Evolutionary conservation across 768 basidiomycete species (phyloP), one percentile per base, ranked within the genome.

Genomic region (Zangia roseola): DNA sequence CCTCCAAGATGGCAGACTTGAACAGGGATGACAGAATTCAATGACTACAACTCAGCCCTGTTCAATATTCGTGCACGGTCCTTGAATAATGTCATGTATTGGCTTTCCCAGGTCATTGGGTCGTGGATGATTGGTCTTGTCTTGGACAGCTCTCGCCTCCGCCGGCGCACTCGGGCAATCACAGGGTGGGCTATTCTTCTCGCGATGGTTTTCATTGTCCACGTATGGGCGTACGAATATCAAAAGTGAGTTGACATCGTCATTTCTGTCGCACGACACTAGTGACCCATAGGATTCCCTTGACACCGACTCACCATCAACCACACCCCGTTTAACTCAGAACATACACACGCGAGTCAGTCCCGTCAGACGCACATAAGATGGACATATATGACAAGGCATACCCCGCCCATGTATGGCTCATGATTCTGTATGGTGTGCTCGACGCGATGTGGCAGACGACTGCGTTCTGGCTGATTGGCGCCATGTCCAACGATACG

Each of bases 371-470:
- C 28, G 54, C 72, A 1, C 52, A 64, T 20, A 77, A 78, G 53
- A 78, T 87, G 62, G 86, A 88, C 59, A 80, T 87, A 40, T 70
- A 60, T 19, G 47, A 59, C 43, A 2, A 38, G 9, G 35, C 25
- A 1, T 62, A 44, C 35, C 59, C 57, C 16, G 53, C 50, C 17
- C 75, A 75, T 42, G 65, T 85, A 16, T 75, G 75, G 66, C 69
- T 91, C 10, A 88, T 83, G 67, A 75, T 86, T 43, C 77, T 81
- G 61, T 86, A 80, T 58, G 86, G 87, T 35, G 59, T 90, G 4
- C 74, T 89, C 38, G 88, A 91, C 55, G 74, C 89, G 0, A 83
- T 88, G 79, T 91, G 88, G 86, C 89, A 91, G 63, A 88, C 85
- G 3, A 80, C 78, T 0, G 78, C 79, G 9, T 88, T 88, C 63